phyloP scores from a whole-genome alignment of 495 filamentous ascomycete species.

The Hypoxylon subgilvum region DNA sequence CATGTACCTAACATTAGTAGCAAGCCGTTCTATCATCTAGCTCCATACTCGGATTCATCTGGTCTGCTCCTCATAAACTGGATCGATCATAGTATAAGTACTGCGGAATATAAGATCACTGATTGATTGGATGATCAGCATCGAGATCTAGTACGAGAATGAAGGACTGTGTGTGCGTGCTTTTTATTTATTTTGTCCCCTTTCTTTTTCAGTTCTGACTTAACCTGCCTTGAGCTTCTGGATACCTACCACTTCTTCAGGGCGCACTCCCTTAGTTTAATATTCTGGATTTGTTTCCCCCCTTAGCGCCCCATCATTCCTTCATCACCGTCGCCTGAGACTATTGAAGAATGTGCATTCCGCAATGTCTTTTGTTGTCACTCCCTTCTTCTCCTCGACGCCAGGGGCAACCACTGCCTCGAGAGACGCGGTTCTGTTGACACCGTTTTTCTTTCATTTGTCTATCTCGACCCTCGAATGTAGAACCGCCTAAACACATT shows the following conservation, averaged over 20 bases:
- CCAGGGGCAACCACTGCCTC: conserved; percentile 27
- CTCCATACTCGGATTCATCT: background rate
- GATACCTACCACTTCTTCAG: background rate
- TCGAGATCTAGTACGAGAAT: background rate
- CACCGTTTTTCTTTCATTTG: conserved; percentile 10
- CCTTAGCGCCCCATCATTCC: conserved; percentile 38
- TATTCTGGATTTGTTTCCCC: conserved; percentile 20
- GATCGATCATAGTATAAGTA: too few relatives aligned
- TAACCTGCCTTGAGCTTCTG: background rate
- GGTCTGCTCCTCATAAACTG: background rate
- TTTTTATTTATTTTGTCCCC: background rate
- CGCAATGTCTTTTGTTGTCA: conserved; percentile 13
- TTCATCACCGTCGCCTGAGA: conserved; percentile 19
- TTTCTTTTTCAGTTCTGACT: background rate
- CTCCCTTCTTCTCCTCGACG: conserved; percentile 16
- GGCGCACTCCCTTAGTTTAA: conserved; percentile 24
- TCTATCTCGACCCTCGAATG: background rate
- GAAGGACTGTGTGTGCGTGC: conserved; percentile 12
- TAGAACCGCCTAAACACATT: conserved; percentile 13
- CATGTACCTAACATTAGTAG: background rate
- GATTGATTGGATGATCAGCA: too few relatives aligned
- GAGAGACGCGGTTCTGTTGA: conserved; percentile 5
- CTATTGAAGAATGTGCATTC: conserved; percentile 26
- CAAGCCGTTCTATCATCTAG: background rate
- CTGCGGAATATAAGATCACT: too few relatives aligned